These are phyloP conservation scores for Talaromyces sp. DNA, from an alignment of 2,329 filamentous ascomycete genomes.

Conservation along the genomic window DNA sequence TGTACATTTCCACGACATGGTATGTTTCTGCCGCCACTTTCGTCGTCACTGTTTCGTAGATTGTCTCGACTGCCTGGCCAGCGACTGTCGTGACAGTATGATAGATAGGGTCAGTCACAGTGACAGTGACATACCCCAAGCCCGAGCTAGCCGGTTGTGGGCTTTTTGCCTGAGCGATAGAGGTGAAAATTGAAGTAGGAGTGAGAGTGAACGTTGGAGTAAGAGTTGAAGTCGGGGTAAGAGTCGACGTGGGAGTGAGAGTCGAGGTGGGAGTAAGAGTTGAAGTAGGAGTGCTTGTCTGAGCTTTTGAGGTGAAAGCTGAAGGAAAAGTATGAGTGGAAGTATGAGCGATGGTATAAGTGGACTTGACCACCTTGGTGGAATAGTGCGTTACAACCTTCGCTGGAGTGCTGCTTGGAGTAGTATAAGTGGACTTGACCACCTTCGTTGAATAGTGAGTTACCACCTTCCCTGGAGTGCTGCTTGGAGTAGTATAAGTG, in stretches of 20 bases:
- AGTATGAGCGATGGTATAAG: no score
- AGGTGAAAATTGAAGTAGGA: neutral
- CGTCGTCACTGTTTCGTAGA: neutral
- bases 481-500: neutral
- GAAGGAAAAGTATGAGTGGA: no score
- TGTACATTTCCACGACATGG: neutral
- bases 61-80: neutral
- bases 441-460: neutral
- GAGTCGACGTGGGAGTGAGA: no score
- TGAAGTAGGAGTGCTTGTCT: no score
- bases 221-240: no score
- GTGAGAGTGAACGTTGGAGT: neutral
- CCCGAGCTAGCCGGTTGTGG: neutral
- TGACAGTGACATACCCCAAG: neutral
- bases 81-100: neutral
- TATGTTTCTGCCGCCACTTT: neutral
- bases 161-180: neutral
- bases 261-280: no score
- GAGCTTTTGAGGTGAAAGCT: no score
- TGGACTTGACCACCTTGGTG: neutral
- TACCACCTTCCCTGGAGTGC: no score
- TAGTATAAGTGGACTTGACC: no score
- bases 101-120: neutral
- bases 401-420: no score
- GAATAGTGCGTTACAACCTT: neutral